Percentiles rank a stretch among this genome's conserved stretches.
phyloP scores from a whole-genome alignment of 2,329 filamentous ascomycete species.

The Botrytis paeoniae region DNA sequence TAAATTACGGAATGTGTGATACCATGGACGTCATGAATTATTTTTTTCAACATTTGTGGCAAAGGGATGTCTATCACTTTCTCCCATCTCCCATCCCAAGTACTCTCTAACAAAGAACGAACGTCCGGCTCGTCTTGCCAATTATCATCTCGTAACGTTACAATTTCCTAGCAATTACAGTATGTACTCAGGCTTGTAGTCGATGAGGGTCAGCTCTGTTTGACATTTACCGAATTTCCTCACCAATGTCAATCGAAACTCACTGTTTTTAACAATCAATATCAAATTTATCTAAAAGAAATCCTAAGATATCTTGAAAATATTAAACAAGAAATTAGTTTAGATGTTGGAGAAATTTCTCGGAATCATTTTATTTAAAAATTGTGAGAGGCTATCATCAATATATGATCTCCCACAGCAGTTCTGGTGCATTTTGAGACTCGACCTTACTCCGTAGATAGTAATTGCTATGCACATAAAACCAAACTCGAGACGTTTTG shows the following conservation, averaged over 20 bases:
- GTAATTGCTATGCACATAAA: not conserved
- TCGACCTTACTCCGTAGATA: not conserved
- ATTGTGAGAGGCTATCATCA: not conserved
- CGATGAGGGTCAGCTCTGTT: not conserved
- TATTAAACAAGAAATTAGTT: not conserved
- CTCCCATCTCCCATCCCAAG: slow-evolving; percentile 1
- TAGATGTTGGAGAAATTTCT: not conserved
- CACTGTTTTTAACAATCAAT: not conserved
- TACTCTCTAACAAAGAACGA: not conserved
- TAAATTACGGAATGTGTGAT: not conserved
- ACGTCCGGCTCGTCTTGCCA: slow-evolving; percentile 9
- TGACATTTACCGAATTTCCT: not conserved
- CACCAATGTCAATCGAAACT: not conserved
- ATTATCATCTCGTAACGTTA: not conserved
- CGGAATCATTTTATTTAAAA: not conserved
- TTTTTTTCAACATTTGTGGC: not conserved
- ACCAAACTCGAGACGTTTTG: not conserved
- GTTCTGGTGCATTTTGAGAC: not conserved
- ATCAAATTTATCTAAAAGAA: not conserved
- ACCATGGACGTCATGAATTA: not conserved
- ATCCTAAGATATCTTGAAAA: not conserved
- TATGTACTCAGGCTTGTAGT: not conserved
- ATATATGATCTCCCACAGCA: not conserved
- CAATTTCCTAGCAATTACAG: not conserved
- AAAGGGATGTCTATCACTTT: not conserved